These are phyloP conservation scores for Alternaria arborescens DNA, from an alignment of 2,329 filamentous ascomycete species.

Conservation along the genomic window DNA sequence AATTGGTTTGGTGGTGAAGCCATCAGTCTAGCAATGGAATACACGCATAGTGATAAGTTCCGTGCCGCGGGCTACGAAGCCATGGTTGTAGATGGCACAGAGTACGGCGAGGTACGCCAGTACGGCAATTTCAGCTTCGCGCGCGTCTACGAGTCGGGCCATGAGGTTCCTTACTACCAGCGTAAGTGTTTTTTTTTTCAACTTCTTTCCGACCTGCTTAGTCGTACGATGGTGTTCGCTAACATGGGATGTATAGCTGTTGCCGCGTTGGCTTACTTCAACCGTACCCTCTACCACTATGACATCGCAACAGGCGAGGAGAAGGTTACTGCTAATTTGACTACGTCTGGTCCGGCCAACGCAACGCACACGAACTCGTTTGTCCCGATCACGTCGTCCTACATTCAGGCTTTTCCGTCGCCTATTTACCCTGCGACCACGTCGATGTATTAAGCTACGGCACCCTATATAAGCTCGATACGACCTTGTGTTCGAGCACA, in stretches of 20 bases:
- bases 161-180: conserved; percentile 55
- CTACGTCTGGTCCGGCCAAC: conserved; percentile 44
- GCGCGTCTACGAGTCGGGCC: conserved; percentile 51
- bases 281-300: conserved; percentile 47
- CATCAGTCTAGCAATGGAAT: conserved; percentile 48
- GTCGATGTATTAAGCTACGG: conserved; percentile 10
- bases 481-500: not conserved
- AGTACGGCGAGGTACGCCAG: conserved; percentile 54
- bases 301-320: conserved; percentile 49
- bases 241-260: conserved; percentile 16
- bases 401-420: conserved; percentile 13
- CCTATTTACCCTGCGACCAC: conserved; percentile 27
- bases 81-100: conserved; percentile 48
- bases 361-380: conserved; percentile 53
- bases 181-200: conserved; percentile 22
- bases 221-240: not conserved
- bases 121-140: conserved; percentile 54
- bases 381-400: conserved; percentile 41
- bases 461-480: not conserved
- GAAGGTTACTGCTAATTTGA: conserved; percentile 46
- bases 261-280: conserved; percentile 50
- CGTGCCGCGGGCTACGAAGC: conserved; percentile 39
- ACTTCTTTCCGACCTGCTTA: not conserved
- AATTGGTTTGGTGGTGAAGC: conserved; percentile 54
- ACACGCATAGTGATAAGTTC: conserved; percentile 45